phyloP scores from a whole-genome alignment of 495 filamentous ascomycete species.

The Mytilinidion resinicola region DNA sequence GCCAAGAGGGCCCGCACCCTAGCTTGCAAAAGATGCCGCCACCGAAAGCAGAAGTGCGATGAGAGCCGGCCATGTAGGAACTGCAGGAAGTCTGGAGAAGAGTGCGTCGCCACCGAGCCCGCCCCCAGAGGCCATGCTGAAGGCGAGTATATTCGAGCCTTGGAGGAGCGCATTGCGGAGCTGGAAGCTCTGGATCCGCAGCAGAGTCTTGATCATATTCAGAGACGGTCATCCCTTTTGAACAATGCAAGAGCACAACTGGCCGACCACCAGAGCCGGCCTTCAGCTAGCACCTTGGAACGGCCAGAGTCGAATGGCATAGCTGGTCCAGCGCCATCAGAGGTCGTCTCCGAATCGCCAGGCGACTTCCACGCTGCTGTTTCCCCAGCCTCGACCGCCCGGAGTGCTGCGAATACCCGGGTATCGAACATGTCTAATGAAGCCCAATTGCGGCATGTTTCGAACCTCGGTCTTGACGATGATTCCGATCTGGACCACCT shows the following conservation, averaged over 20 bases:
- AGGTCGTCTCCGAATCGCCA: too few relatives aligned
- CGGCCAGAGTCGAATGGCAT: too few relatives aligned
- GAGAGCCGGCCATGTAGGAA: slow-evolving; percentile 4
- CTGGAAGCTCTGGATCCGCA: slow-evolving; percentile 8
- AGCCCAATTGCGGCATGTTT: too few relatives aligned
- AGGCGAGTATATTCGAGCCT: slow-evolving; percentile 2
- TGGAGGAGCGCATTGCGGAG: slow-evolving; percentile 7
- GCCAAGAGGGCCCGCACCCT: slow-evolving; percentile 4
- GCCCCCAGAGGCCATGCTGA: slow-evolving; percentile 2
- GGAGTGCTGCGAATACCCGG: too few relatives aligned
- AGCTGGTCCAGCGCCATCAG: too few relatives aligned
- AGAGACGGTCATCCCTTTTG: not conserved
- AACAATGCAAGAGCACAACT: too few relatives aligned
- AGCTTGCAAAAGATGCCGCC: slow-evolving; percentile 4
- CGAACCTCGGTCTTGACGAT: not conserved
- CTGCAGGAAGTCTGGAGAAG: slow-evolving; percentile 4
- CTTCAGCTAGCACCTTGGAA: too few relatives aligned
- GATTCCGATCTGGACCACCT: slow-evolving; percentile 4
- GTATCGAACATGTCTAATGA: too few relatives aligned
- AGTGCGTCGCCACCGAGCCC: slow-evolving; percentile 1
- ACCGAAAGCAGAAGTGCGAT: slow-evolving; percentile 7
- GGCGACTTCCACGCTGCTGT: too few relatives aligned
- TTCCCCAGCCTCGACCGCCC: too few relatives aligned
- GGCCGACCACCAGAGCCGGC: too few relatives aligned
- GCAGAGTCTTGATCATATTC: slow-evolving; percentile 9